Evolutionary conservation across 176 grass and related monocot genomes (phyloP).

Genomic region (Lolium rigidum): DNA sequence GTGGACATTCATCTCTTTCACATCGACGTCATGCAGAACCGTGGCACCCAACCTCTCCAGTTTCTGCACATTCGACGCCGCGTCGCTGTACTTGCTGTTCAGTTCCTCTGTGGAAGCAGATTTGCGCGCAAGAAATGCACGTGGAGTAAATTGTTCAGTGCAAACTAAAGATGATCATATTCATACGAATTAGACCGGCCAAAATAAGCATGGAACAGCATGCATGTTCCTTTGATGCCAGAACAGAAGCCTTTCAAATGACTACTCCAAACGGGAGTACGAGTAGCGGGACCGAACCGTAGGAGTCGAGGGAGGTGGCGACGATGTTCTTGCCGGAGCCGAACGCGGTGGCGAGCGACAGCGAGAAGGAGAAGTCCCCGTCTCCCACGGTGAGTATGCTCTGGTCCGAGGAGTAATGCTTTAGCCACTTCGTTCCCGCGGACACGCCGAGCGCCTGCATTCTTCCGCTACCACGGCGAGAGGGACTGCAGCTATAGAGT

Average conservation of each 20-base stretch:
- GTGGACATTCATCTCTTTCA: constrained; percentile 12
- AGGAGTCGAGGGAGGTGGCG: constrained; percentile 56
- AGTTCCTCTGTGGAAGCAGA: constrained; percentile 33
- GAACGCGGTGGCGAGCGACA: constrained; percentile 60
- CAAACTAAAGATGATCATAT: neutral
- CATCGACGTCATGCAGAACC: too few species aligned
- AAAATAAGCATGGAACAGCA: too few species aligned
- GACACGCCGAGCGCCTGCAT: too few species aligned
- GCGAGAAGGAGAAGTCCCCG: constrained; percentile 66
- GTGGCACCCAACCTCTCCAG: neutral
- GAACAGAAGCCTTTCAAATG: neutral
- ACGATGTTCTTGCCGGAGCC: constrained; percentile 58
- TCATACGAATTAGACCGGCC: too few species aligned
- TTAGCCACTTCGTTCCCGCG: neutral
- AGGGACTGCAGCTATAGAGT: neutral
- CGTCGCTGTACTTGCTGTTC: neutral
- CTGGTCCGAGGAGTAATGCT: constrained; percentile 54
- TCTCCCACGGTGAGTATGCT: constrained; percentile 63
- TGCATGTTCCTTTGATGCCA: too few species aligned
- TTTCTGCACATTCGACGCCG: neutral
- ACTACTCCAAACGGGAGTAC: neutral
- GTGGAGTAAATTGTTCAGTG: neutral
- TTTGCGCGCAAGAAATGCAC: neutral
- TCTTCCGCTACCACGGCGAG: neutral
- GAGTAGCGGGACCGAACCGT: neutral